These are phyloP conservation scores for Arthrobotrys entomopaga DNA, from an alignment of 2,329 filamentous ascomycete genomes.

Conservation along the genomic window DNA sequence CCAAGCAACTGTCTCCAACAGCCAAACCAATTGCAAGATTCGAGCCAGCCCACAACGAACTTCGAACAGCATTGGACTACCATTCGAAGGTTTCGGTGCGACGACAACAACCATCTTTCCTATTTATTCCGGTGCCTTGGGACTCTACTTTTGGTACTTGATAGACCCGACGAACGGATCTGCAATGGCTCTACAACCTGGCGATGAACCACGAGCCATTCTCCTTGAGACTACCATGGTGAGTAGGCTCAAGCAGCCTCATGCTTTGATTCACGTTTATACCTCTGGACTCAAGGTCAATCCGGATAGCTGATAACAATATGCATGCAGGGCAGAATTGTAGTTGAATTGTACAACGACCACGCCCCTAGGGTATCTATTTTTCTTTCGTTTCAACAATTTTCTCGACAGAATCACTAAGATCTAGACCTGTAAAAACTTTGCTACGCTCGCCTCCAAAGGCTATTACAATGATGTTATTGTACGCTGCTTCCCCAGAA, in stretches of 20 bases:
- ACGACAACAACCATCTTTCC: too few species aligned
- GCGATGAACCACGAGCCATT: conserved; percentile 75
- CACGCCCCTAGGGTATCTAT: conserved; percentile 78
- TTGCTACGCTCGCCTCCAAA: conserved; percentile 78
- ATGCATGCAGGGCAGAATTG: conserved; percentile 75
- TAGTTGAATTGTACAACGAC: conserved; percentile 85
- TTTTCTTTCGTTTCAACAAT: not conserved
- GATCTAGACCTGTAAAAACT: conserved; percentile 81
- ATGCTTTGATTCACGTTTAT: not conserved
- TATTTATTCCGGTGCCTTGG: too few species aligned
- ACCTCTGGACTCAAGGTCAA: not conserved
- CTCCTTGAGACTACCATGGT: conserved; percentile 88
- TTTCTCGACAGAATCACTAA: not conserved
- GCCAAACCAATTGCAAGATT: too few species aligned
- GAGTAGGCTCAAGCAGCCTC: conserved; percentile 57
- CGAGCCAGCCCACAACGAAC: not conserved
- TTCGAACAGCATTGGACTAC: too few species aligned
- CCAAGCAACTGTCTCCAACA: too few species aligned
- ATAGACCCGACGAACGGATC: not conserved
- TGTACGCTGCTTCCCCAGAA: conserved; percentile 52
- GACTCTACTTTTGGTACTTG: too few species aligned
- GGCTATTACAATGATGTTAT: conserved; percentile 88
- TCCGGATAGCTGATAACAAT: not conserved
- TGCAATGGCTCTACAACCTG: conserved; percentile 61
- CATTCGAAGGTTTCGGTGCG: too few species aligned